Base-by-base conservation (phyloP, 768 basidiomycete genomes). In the Tricholomella constricta region DNA sequence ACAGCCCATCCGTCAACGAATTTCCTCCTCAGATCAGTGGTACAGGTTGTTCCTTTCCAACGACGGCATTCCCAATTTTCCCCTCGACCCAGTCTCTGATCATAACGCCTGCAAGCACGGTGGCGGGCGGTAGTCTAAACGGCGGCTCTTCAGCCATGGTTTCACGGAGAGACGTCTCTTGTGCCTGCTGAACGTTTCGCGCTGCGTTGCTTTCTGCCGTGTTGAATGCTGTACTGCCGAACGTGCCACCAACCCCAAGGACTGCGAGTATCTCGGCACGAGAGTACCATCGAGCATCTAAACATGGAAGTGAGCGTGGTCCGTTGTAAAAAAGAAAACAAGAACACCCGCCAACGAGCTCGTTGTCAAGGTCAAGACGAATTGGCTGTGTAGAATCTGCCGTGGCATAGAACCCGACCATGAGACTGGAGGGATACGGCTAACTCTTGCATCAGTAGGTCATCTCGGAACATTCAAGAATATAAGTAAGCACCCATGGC, bases 401-500 rank as follows among this genome's bases (percentile, higher is more conserved):
- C 36, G 81, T 78, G 2, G 88, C 92, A 63, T 88, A 94, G 66
- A 89, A 93, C 12, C 94, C 94, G 8, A 93, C 79, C 94, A 97
- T 95, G 35, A 94, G 73, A 67, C 84, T 93, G 12, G 92, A 82
- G 7, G 94, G 94, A 72, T 84, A 96, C 2, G 95, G 95, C 94
- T 95, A 62, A 46, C 4, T 15, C 32, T 27, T 35, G 10, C 10
- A n/a, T 52, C 31, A 49, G 40, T 34, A 48, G n/a, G n/a, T n/a
- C n/a, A n/a, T n/a, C n/a, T n/a, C n/a, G n/a, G n/a, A n/a, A n/a
- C n/a, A n/a, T n/a, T n/a, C n/a, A n/a, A n/a, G n/a, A n/a, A n/a
- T n/a, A n/a, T n/a, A n/a, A n/a, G n/a, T n/a, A n/a, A n/a, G n/a
- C 17, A 89, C 91, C 91, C 91, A 94, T 49, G 92, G 92, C 61